Conservation (phyloP, 106 monocot genomes). For the Ottelia alismoides region DNA sequence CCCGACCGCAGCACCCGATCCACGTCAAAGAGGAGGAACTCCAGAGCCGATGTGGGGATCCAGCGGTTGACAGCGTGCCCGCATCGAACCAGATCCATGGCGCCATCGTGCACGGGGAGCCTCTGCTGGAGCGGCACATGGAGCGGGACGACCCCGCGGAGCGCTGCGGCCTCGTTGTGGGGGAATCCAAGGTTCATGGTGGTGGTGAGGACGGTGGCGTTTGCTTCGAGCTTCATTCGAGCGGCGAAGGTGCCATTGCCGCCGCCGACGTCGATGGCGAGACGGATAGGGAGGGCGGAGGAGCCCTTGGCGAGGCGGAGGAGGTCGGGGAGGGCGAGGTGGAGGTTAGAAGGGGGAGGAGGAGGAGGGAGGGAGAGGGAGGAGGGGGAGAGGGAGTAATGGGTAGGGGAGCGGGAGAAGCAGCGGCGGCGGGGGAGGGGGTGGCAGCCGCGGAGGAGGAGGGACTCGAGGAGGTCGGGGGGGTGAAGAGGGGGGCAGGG, state of each 20-base stretch:
- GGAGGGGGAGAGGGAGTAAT: not conserved
- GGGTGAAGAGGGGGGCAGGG: conserved; percentile 55
- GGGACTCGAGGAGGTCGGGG: conserved; percentile 50
- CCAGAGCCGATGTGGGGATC: conserved; percentile 60
- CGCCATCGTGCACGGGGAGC: conserved; percentile 60
- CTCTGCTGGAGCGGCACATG: conserved; percentile 90
- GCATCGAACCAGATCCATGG: conserved; percentile 63
- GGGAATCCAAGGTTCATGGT: conserved; percentile 66
- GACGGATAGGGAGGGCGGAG: conserved; percentile 35
- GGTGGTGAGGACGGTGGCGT: conserved; percentile 49
- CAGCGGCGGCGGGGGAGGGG: conserved; percentile 99
- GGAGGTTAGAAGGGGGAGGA: conserved; percentile 39
- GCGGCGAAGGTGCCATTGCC: conserved; percentile 66
- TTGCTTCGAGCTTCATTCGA: conserved; percentile 24
- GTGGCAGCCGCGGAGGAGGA: conserved; percentile 91
- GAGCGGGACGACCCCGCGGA: conserved; percentile 58
- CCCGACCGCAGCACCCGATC: conserved; percentile 71
- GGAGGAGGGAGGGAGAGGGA: conserved; percentile 16
- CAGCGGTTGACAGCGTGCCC: conserved; percentile 96
- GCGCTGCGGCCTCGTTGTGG: conserved; percentile 58
- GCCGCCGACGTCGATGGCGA: conserved; percentile 69
- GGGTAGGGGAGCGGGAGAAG: conserved; percentile 55
- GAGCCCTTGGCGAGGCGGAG: conserved; percentile 24
- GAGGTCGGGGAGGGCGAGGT: conserved; percentile 66
- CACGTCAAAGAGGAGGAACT: conserved; percentile 74